phyloP scores from a whole-genome alignment of 2,329 filamentous ascomycete genomes.

The Blumeriella jaapii region DNA sequence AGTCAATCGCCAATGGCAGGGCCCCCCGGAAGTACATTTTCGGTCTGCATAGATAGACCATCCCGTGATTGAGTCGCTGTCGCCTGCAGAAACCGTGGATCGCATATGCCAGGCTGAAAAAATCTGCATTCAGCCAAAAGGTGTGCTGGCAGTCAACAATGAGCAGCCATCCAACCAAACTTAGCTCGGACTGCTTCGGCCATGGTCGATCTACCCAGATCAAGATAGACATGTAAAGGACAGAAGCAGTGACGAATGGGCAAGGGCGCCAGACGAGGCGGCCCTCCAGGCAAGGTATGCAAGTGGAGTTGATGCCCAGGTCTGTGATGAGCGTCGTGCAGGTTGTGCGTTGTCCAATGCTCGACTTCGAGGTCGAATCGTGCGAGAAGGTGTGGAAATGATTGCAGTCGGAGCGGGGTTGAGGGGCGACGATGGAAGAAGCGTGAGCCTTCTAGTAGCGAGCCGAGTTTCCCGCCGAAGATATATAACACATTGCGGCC shows the following conservation, averaged over 20 bases:
- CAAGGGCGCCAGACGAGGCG: constrained; percentile 5
- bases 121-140: constrained; percentile 7
- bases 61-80: constrained; percentile 24
- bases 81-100: constrained; percentile 16
- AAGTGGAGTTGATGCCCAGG: constrained; percentile 2
- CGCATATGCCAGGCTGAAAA: constrained; percentile 12
- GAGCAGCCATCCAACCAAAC: constrained; percentile 15
- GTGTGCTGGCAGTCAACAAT: constrained; percentile 15
- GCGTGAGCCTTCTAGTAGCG: constrained; percentile 1
- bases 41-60: constrained; percentile 17
- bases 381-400: constrained; percentile 3
- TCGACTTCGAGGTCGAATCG: constrained; percentile 11
- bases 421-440: neutral
- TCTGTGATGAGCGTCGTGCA: constrained; percentile 15
- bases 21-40: constrained; percentile 6
- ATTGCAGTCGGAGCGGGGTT: constrained; percentile 5
- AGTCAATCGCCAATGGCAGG: constrained; percentile 10
- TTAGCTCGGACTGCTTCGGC: constrained; percentile 4
- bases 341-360: constrained; percentile 20
- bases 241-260: neutral
- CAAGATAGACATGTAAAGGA: constrained; percentile 6
- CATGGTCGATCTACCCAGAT: constrained; percentile 9
- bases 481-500: constrained; percentile 20
- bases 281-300: constrained; percentile 2
- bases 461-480: constrained; percentile 6